A percentile compares a stretch with the other conserved stretches of the same genome.
Conservation (phyloP, 1,139 yeast species). For the Magnusiomyces suaveolens region DNA sequence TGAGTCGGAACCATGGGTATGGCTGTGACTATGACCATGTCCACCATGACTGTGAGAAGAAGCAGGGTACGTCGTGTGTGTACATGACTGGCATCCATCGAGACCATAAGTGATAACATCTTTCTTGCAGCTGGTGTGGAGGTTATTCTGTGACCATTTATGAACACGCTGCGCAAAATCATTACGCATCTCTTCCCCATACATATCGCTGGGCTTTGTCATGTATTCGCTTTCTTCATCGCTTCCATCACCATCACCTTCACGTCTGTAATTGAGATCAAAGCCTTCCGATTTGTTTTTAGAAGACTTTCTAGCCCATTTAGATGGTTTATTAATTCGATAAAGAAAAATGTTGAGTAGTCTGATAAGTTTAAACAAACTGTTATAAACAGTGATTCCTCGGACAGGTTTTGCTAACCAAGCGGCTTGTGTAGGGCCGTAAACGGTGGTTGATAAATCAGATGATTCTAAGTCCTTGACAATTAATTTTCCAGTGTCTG, state of each 20-base stretch:
- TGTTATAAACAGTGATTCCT: constrained; percentile 16
- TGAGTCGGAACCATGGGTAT: background rate
- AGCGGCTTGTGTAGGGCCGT: constrained; percentile 4
- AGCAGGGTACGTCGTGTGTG: background rate
- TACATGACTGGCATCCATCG: background rate
- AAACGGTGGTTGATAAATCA: constrained; percentile 1
- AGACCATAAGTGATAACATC: background rate
- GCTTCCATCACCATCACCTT: background rate
- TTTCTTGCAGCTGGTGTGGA: background rate
- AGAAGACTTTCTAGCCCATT: background rate
- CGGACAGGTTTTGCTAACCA: constrained; percentile 15
- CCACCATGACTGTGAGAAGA: background rate
- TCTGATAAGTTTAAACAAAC: constrained; percentile 13
- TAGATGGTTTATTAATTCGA: background rate
- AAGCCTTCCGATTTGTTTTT: background rate
- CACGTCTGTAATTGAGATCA: background rate
- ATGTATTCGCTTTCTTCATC: background rate
- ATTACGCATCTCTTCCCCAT: background rate
- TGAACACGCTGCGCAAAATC: background rate
- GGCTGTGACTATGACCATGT: background rate
- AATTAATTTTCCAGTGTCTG: background rate
- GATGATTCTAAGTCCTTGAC: background rate
- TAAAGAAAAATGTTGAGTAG: constrained; percentile 13
- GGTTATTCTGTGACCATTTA: background rate
- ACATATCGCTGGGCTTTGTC: background rate